These are phyloP conservation scores for Cymodocea nodosa DNA, from an alignment of 116 monocot species.

Conservation along the genomic window DNA sequence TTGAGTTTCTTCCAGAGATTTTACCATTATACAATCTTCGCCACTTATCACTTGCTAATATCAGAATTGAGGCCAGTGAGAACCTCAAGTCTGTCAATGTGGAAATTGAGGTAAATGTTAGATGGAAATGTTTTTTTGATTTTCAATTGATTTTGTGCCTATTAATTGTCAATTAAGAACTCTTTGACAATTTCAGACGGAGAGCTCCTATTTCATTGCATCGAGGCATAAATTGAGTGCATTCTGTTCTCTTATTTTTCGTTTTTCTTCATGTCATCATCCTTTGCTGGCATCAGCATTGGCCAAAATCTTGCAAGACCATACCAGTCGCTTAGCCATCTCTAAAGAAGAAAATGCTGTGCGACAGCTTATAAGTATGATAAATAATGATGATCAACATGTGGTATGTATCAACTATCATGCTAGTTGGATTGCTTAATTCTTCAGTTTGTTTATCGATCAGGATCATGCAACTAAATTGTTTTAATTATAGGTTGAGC, in stretches of 20 bases:
- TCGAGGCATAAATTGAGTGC: constrained; percentile 83
- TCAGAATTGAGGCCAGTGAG: constrained; percentile 86
- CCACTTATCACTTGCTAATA: constrained; percentile 87
- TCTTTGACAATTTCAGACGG: constrained; percentile 43
- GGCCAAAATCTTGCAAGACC: constrained; percentile 87
- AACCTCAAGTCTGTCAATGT: constrained; percentile 75
- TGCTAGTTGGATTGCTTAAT: neutral
- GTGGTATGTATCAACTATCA: constrained; percentile 44
- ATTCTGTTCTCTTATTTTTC: constrained; percentile 92
- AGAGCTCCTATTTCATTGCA: constrained; percentile 74
- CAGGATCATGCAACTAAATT: neutral
- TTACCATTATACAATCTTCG: constrained; percentile 74
- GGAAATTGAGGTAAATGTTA: constrained; percentile 69
- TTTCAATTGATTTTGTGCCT: neutral
- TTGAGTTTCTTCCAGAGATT: constrained; percentile 98
- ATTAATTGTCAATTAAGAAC: neutral
- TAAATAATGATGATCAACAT: constrained; percentile 79
- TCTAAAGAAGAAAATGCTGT: constrained; percentile 92
- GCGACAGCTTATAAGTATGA: constrained; percentile 97
- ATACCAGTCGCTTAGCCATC: constrained; percentile 59
- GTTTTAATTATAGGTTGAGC: constrained; percentile 64
- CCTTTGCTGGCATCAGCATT: constrained; percentile 93
- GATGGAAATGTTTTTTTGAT: neutral
- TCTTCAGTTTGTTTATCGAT: neutral
- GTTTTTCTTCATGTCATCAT: constrained; percentile 98